These are phyloP conservation scores for Mrakia gelida DNA, from an alignment of 768 basidiomycete species.

Conservation along the genomic window DNA sequence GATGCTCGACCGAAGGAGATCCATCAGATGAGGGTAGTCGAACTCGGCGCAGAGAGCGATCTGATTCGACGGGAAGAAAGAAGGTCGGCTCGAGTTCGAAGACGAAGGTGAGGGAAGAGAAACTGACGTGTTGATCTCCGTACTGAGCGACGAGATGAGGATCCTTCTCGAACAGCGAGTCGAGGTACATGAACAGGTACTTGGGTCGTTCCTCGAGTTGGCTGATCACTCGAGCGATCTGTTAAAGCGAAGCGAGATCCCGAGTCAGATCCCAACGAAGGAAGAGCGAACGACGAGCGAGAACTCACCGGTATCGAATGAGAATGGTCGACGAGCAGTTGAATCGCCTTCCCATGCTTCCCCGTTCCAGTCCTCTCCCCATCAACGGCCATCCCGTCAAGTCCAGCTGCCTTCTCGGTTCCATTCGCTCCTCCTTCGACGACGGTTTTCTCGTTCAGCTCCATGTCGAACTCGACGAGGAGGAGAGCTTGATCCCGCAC, in stretches of 20 bases:
- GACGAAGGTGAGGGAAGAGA: neutral
- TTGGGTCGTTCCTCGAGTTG: slow-evolving; percentile 71
- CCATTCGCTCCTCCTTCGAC: slow-evolving; percentile 23
- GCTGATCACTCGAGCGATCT: slow-evolving; percentile 83
- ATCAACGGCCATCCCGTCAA: neutral
- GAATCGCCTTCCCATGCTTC: slow-evolving; percentile 69
- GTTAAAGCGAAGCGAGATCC: neutral
- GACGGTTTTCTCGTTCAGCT: slow-evolving; percentile 51
- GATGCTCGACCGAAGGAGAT: slow-evolving; percentile 84
- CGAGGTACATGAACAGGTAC: slow-evolving; percentile 89
- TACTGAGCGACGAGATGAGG: slow-evolving; percentile 72
- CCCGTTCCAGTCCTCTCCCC: slow-evolving; percentile 26
- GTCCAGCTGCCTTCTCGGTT: slow-evolving; percentile 15
- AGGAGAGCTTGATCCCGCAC: slow-evolving; percentile 89
- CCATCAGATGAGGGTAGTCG: slow-evolving; percentile 70
- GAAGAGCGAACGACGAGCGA: neutral
- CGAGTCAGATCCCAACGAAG: neutral
- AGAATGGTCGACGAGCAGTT: slow-evolving; percentile 82
- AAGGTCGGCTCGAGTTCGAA: neutral
- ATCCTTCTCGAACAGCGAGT: slow-evolving; percentile 82
- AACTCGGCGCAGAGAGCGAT: slow-evolving; percentile 90
- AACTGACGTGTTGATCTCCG: slow-evolving; percentile 72
- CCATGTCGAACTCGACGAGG: slow-evolving; percentile 90
- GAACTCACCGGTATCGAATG: slow-evolving; percentile 85
- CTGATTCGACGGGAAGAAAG: slow-evolving; percentile 44